These are phyloP conservation scores for Cryptosporidium meleagridis DNA, from an alignment of 169 alveolate genomes.

Conservation along the genomic window DNA sequence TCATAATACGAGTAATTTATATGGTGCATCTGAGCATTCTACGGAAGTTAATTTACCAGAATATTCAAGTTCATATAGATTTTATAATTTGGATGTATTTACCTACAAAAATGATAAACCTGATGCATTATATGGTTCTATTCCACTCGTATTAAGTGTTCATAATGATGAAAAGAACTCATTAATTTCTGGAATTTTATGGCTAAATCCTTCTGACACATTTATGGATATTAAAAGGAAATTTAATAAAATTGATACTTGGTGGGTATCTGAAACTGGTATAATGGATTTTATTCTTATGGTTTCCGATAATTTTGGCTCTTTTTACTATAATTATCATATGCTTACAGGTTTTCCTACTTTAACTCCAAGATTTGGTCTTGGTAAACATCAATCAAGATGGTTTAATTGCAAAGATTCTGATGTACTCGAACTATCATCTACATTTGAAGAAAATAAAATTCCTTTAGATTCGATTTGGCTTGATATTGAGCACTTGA, in stretches of 20 bases:
- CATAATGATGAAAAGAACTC: constrained; percentile 9
- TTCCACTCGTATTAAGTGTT: constrained; percentile 17
- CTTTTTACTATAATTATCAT: constrained; percentile 76
- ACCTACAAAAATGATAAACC: constrained; percentile 57
- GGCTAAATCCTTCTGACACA: constrained; percentile 84
- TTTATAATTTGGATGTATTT: constrained; percentile 82
- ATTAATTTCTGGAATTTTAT: constrained; percentile 78
- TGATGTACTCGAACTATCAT: constrained; percentile 28
- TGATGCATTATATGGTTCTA: constrained; percentile 60
- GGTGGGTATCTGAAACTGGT: constrained; percentile 89
- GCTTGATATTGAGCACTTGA: constrained; percentile 93
- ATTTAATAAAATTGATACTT: constrained; percentile 30
- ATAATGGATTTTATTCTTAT: constrained; percentile 80
- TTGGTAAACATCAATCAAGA: constrained; percentile 91
- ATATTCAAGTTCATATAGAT: constrained; percentile 82
- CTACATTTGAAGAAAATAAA: constrained; percentile 77
- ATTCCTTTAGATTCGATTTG: constrained; percentile 90
- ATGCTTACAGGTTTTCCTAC: constrained; percentile 85
- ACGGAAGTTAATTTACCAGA: constrained; percentile 66
- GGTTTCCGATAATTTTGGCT: constrained; percentile 54
- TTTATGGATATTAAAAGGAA: constrained; percentile 79
- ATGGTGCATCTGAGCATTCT: constrained; percentile 80
- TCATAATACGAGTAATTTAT: constrained; percentile 48
- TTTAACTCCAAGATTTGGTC: constrained; percentile 85
- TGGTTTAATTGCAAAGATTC: constrained; percentile 82